phyloP scores from a whole-genome alignment of 176 grass and related monocot species.

The Luzula sylvatica region DNA sequence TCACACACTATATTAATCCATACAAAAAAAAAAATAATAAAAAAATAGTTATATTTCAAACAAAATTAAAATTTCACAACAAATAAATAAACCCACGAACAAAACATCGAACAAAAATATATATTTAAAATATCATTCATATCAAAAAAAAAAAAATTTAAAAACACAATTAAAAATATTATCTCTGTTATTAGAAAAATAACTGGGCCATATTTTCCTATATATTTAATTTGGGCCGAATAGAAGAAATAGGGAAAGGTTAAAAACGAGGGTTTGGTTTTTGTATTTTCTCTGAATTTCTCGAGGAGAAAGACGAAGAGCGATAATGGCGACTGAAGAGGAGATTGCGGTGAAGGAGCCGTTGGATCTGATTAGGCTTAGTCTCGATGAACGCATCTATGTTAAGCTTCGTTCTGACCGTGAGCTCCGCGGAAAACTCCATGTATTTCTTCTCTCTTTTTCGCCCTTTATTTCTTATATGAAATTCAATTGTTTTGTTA shows the following conservation, averaged over 20 bases:
- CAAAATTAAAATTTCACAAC: too few species aligned
- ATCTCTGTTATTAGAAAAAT: too few species aligned
- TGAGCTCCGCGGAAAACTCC: constrained; percentile 96
- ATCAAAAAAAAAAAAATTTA: too few species aligned
- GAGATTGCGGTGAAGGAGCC: constrained; percentile 95
- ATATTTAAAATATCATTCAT: too few species aligned
- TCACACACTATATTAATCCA: too few species aligned
- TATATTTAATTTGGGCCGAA: not conserved
- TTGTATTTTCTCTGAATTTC: not conserved
- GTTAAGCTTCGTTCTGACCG: constrained; percentile 96
- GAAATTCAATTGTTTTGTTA: not conserved
- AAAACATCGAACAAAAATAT: too few species aligned
- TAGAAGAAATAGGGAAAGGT: not conserved
- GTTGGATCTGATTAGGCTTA: constrained; percentile 95
- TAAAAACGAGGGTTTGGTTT: constrained; percentile 21
- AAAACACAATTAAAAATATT: too few species aligned
- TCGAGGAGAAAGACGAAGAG: not conserved
- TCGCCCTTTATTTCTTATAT: not conserved
- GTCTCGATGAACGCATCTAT: constrained; percentile 99
- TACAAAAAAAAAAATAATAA: too few species aligned
- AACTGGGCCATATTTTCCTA: too few species aligned
- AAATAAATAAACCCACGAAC: too few species aligned
- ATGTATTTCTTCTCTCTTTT: constrained; percentile 36
- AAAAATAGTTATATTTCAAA: too few species aligned
- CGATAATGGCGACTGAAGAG: constrained; percentile 56